Conservation (phyloP, 2,329 filamentous ascomycete species). For the Alternaria novae-zelandiae region DNA sequence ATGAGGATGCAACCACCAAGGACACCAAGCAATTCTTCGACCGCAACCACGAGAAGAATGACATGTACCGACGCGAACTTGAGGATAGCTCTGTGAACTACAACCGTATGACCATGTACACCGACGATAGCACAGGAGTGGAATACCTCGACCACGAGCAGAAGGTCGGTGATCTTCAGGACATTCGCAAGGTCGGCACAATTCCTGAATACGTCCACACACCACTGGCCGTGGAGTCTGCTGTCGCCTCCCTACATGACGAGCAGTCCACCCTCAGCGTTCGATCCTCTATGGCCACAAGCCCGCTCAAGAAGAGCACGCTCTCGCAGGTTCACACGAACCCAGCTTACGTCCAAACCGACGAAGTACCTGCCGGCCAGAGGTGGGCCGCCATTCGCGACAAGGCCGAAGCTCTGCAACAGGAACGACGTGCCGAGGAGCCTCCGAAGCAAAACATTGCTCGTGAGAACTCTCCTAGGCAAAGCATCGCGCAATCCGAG, state of each 20-base stretch:
- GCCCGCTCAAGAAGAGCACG: constrained; percentile 29
- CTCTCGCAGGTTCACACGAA: constrained; percentile 35
- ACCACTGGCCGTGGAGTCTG: constrained; percentile 79
- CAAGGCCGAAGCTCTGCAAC: constrained; percentile 48
- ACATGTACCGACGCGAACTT: constrained; percentile 57
- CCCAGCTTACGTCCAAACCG: constrained; percentile 25
- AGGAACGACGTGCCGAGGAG: constrained; percentile 43
- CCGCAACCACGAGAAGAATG: constrained; percentile 65
- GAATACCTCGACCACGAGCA: constrained; percentile 60
- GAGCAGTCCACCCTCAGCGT: constrained; percentile 72
- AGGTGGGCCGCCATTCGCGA: constrained; percentile 50
- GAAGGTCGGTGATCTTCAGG: constrained; percentile 65
- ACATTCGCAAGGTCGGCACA: constrained; percentile 72
- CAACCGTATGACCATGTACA: constrained; percentile 57
- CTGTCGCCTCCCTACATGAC: constrained; percentile 87
- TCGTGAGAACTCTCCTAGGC: constrained; percentile 58
- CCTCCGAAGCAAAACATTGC: constrained; percentile 64
- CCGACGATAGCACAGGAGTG: constrained; percentile 62
- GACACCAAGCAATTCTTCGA: constrained; percentile 59
- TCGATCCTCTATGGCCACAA: constrained; percentile 42
- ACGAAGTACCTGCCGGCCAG: constrained; percentile 38
- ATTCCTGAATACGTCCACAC: constrained; percentile 80
- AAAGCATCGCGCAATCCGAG: constrained; percentile 59
- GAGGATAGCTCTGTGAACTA: constrained; percentile 60
- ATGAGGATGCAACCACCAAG: constrained; percentile 40